These are phyloP conservation scores for Cystobasidium pallidum DNA, from an alignment of 1,284 basidiomycete genomes.

Conservation along the genomic window DNA sequence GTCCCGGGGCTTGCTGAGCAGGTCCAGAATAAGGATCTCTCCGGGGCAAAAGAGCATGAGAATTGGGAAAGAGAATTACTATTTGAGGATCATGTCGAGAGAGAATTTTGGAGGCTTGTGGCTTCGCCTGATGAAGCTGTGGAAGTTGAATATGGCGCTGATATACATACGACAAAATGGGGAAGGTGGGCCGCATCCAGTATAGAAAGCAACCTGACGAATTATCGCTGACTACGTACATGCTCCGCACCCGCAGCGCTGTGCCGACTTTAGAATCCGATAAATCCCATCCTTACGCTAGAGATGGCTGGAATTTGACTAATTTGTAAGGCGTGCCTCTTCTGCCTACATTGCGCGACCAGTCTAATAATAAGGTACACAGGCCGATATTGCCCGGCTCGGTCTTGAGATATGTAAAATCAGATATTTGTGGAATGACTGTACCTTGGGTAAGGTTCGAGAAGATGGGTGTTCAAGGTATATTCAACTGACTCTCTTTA, in stretches of 20 bases:
- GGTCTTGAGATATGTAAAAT: conserved; percentile 79
- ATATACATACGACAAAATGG: conserved; percentile 95
- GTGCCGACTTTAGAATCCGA: conserved; percentile 94
- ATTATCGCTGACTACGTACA: not conserved
- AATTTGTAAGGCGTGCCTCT: conserved; percentile 73
- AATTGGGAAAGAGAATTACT: conserved; percentile 48
- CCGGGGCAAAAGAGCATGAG: not conserved
- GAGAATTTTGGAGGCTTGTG: conserved; percentile 96
- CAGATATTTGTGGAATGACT: conserved; percentile 99
- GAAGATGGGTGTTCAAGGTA: not conserved
- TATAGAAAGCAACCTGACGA: no score
- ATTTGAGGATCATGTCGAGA: conserved; percentile 79
- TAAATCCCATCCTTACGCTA: conserved; percentile 81
- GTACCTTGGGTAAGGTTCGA: conserved; percentile 81
- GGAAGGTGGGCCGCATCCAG: conserved; percentile 69
- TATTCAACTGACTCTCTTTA: no score
- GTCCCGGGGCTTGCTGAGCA: conserved; percentile 41
- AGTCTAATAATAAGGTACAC: conserved; percentile 61
- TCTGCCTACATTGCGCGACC: conserved; percentile 75
- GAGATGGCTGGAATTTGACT: conserved; percentile 96
- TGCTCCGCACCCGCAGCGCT: conserved; percentile 72
- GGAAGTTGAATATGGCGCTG: conserved; percentile 98
- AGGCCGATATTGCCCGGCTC: conserved; percentile 51
- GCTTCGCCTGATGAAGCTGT: conserved; percentile 87
- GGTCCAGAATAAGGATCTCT: conserved; percentile 45